Evolutionary conservation across 2,329 filamentous ascomycete genomes (phyloP).

Genomic region (Colletotrichum scovillei): DNA sequence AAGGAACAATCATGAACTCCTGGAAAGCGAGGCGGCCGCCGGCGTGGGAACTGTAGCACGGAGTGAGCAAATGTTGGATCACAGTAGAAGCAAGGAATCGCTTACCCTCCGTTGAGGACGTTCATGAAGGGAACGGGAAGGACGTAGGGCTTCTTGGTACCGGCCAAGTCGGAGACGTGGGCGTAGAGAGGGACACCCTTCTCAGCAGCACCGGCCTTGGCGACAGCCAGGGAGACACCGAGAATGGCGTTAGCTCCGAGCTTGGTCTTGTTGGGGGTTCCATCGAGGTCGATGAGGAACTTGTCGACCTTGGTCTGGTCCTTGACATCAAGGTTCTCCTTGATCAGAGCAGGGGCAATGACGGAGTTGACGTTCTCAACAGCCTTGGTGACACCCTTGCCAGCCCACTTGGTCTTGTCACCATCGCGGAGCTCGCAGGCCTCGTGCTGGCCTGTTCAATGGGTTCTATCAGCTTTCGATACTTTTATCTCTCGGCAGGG

Average conservation of each 20-base stretch:
- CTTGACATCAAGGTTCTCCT: conserved; percentile 86
- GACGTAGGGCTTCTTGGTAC: conserved; percentile 92
- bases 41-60: conserved; percentile 79
- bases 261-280: conserved; percentile 87
- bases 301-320: conserved; percentile 86
- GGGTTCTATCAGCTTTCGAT: conserved; percentile 42
- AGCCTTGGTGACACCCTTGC: conserved; percentile 89
- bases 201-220: conserved; percentile 90
- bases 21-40: conserved; percentile 96
- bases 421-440: conserved; percentile 91
- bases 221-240: conserved; percentile 84
- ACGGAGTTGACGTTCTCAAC: conserved; percentile 86
- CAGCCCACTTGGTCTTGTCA: conserved; percentile 86
- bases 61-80: neutral
- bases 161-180: conserved; percentile 87
- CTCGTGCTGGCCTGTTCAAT: conserved; percentile 80
- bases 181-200: conserved; percentile 89
- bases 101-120: conserved; percentile 82
- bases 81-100: neutral
- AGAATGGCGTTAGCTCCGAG: conserved; percentile 91
- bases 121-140: conserved; percentile 95
- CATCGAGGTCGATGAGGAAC: conserved; percentile 88
- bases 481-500: conserved; percentile 33
- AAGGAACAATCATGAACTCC: conserved; percentile 95
- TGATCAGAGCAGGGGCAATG: conserved; percentile 85